Base-by-base conservation (phyloP, 352 stramenopile species). In the Globisporangium acanthophoron region DNA sequence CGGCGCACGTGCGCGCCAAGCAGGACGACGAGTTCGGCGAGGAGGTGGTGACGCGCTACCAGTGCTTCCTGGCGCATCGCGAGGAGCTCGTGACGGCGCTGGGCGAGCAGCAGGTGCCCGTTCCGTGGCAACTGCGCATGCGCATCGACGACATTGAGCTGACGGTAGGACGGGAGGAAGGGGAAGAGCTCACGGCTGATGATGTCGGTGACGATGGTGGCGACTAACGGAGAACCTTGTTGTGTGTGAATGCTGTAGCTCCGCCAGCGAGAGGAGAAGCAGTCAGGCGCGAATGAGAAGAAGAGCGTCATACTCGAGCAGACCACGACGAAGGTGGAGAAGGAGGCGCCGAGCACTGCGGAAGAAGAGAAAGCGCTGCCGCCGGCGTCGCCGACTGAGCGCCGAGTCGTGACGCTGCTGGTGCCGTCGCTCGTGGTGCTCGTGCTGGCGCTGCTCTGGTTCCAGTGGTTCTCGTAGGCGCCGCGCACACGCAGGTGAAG, bases 111-210 rank as follows among this genome's bases (percentile, higher is more conserved):
- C 33, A 73, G 12, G 66, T 82, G 35, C 50, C 58, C 33, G 77
- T 90, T 24, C 77, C 79, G 5, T 90, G 77, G 79, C 77, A 90
- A 49, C 57, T 90, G 57, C 74, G 74, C 29, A 75, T 87, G 76
- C 85, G 80, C 51, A 88, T 92, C 58, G 80, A 92, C 58, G 84
- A 92, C 53, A 69, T 94, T 11, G 84, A 94, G 53, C 70, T 90
- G 41, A 91, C 84, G 69, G 84, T 94, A 47, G 31, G 51, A 37
- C 24, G 24, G 16, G 18, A 24, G 4, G 41, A 45, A 18, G 12
- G 5, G 33, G 8, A 18, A 5, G 3, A 43, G 37, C 12, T 16
- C 16, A n/a, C 9, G 8, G 20, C 5, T 12, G 5, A 3, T 27
- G 18, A n/a, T 20, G 43, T 37, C 33, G 33, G 33, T 37, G 33